Conservation (phyloP, 1,284 basidiomycete genomes). For the Cryptococcus sp. region DNA sequence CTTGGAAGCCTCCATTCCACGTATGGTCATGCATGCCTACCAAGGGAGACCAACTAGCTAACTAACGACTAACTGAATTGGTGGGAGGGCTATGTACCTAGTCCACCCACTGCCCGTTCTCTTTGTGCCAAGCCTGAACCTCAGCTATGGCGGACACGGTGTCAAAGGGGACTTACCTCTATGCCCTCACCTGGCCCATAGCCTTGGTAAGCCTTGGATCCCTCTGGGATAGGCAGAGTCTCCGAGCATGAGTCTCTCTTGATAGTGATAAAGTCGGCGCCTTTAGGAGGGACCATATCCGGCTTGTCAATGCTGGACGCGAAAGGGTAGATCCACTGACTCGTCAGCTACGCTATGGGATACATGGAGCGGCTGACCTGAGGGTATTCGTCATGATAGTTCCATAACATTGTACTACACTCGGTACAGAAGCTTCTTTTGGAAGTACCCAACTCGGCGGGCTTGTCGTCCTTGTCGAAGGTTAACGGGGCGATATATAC, state of each 20-base stretch:
- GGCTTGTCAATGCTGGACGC: constrained; percentile 43
- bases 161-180: constrained; percentile 17
- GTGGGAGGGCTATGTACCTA: constrained; percentile 3
- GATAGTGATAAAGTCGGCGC: constrained; percentile 25
- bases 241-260: constrained; percentile 36
- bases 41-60: too few species aligned
- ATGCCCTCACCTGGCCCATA: constrained; percentile 41
- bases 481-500: constrained; percentile 34
- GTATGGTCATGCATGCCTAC: too few species aligned
- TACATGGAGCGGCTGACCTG: constrained; percentile 25
- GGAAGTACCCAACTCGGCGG: constrained; percentile 24
- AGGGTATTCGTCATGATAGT: constrained; percentile 42
- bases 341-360: neutral
- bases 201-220: constrained; percentile 27
- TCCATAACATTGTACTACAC: constrained; percentile 47
- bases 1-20: too few species aligned
- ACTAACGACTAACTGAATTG: too few species aligned
- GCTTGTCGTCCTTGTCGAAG: constrained; percentile 39
- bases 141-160: neutral
- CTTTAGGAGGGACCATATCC: constrained; percentile 36
- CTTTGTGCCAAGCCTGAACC: constrained; percentile 36
- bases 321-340: constrained; percentile 48
- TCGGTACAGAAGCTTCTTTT: constrained; percentile 41
- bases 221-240: constrained; percentile 37
- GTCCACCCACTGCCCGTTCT: constrained; percentile 32